These are phyloP conservation scores for Pseudogymnoascus sp. DNA, from an alignment of 2,329 filamentous ascomycete genomes.

Conservation along the genomic window DNA sequence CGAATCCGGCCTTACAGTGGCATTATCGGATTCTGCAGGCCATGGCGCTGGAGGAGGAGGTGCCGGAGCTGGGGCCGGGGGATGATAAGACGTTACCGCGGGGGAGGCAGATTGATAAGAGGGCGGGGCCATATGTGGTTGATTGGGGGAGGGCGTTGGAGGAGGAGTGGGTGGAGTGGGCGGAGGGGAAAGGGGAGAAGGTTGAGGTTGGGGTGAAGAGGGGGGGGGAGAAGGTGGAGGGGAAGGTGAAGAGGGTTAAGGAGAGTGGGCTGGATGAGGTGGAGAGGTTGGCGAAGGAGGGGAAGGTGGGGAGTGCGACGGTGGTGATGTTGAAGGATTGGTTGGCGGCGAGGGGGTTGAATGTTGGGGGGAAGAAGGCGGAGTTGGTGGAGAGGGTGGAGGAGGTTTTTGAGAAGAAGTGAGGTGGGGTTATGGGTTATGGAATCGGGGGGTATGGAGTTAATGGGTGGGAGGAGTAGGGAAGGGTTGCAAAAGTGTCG, in stretches of 20 bases:
- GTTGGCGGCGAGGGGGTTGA: slow-evolving; percentile 18
- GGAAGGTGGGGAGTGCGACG: slow-evolving; percentile 16
- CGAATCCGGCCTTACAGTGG: slow-evolving; percentile 91
- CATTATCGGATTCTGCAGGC: slow-evolving; percentile 93
- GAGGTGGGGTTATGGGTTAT: neutral
- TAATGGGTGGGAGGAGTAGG: neutral
- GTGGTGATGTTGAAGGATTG: slow-evolving; percentile 23
- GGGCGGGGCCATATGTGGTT: slow-evolving; percentile 69
- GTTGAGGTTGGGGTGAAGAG: slow-evolving; percentile 35
- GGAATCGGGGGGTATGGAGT: neutral
- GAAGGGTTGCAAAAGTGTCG: neutral
- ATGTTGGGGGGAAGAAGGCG: slow-evolving; percentile 21
- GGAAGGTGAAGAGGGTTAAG: slow-evolving; percentile 7
- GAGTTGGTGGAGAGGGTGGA: slow-evolving; percentile 18
- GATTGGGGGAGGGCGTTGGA: slow-evolving; percentile 69
- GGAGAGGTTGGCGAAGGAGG: slow-evolving; percentile 15
- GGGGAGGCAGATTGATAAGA: slow-evolving; percentile 82
- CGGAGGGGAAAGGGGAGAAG: slow-evolving; percentile 11
- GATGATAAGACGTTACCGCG: slow-evolving; percentile 78
- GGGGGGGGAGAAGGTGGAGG: slow-evolving; percentile 35
- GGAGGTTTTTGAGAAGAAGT: neutral
- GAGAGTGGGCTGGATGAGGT: slow-evolving; percentile 18
- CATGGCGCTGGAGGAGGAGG: slow-evolving; percentile 82
- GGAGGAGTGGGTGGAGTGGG: slow-evolving; percentile 28
- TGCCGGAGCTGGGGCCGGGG: slow-evolving; percentile 60